These are phyloP conservation scores for Chaetomium sp. DNA, from an alignment of 2,329 filamentous ascomycete genomes.

Conservation along the genomic window DNA sequence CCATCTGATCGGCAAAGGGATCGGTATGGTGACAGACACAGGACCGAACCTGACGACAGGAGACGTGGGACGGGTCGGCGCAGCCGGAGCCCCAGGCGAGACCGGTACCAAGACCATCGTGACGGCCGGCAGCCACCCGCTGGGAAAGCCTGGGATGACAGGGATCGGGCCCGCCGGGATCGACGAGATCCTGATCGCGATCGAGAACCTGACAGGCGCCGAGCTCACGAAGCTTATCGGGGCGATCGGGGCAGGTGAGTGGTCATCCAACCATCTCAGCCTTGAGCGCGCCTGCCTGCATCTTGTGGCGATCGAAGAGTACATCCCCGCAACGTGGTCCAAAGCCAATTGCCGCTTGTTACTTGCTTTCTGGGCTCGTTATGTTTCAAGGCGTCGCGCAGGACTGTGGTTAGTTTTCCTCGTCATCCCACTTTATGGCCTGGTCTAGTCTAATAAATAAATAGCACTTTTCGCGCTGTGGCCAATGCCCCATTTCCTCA, in stretches of 20 bases:
- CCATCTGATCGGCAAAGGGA: constrained; percentile 9
- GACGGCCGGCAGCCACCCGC: constrained; percentile 28
- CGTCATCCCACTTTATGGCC: background rate
- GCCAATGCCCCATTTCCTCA: too few relatives aligned
- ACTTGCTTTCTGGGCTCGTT: background rate
- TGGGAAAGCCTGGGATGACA: constrained; percentile 19
- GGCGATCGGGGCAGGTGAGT: constrained; percentile 14
- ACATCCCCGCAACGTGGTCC: background rate
- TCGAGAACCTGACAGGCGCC: constrained; percentile 26
- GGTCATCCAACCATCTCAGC: background rate
- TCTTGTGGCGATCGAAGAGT: background rate
- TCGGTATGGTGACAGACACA: constrained; percentile 8
- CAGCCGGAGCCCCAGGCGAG: constrained; percentile 29
- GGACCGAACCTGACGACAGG: constrained; percentile 4
- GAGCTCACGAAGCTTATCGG: constrained; percentile 28
- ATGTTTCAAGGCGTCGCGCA: background rate
- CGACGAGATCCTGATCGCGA: constrained; percentile 31
- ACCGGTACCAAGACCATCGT: constrained; percentile 21
- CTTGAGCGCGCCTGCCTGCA: background rate
- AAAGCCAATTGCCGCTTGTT: background rate
- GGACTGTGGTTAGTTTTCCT: constrained; percentile 4
- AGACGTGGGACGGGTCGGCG: constrained; percentile 28
- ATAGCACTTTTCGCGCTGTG: background rate
- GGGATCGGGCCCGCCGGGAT: constrained; percentile 27
- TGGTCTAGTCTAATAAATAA: background rate